Conservation (phyloP, 768 basidiomycete species). For the Tulasnella sp. region DNA sequence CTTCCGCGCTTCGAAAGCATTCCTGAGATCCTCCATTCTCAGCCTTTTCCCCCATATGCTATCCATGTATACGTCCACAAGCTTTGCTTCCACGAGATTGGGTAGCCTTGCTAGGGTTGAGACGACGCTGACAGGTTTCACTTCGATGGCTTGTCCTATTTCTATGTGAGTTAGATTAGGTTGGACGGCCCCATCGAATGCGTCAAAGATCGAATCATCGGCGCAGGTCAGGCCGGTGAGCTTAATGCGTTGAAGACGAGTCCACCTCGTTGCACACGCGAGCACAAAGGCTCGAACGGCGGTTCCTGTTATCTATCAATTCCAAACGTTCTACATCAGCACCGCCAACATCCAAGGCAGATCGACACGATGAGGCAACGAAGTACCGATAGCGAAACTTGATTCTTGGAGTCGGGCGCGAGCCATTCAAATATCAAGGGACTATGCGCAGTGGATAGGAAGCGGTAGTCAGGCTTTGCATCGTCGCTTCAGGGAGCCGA, state of each 20-base stretch:
- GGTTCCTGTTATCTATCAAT: constrained; percentile 38
- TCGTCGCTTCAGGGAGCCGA: neutral
- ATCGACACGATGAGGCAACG: neutral
- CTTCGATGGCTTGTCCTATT: constrained; percentile 45
- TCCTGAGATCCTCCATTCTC: constrained; percentile 43
- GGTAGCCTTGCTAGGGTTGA: constrained; percentile 31
- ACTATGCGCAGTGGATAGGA: constrained; percentile 27
- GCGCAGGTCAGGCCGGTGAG: constrained; percentile 41
- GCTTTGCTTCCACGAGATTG: constrained; percentile 23
- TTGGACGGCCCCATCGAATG: neutral
- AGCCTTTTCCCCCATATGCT: constrained; percentile 55
- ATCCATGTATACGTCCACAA: constrained; percentile 44
- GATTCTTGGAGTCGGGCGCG: constrained; percentile 54
- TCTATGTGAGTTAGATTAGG: constrained; percentile 30
- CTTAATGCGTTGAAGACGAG: constrained; percentile 39
- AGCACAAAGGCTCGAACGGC: constrained; percentile 36
- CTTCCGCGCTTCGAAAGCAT: constrained; percentile 27
- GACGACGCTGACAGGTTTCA: constrained; percentile 38
- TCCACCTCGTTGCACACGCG: constrained; percentile 37
- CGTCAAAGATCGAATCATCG: constrained; percentile 30
- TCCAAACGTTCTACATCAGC: neutral
- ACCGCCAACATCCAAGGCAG: neutral
- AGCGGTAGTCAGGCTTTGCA: neutral
- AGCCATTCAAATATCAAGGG: constrained; percentile 45
- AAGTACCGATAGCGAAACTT: constrained; percentile 55